Conservation (phyloP, 2,329 filamentous ascomycete genomes). For the Penicillium sp. region DNA sequence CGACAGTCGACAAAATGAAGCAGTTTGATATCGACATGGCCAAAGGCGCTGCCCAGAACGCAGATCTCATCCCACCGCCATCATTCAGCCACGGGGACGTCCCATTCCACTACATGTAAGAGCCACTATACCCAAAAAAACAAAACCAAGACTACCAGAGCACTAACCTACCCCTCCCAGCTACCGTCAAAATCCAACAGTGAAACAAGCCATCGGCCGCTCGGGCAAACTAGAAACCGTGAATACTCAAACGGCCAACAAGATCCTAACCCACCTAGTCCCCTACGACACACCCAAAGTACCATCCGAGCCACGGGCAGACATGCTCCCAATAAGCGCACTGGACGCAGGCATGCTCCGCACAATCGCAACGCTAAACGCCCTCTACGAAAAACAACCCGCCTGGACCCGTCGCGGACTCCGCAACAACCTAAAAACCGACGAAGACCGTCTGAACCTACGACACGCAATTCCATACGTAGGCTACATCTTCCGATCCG, state of each 20-base stretch:
- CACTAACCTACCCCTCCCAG: constrained; percentile 40
- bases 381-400: constrained; percentile 69
- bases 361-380: constrained; percentile 62
- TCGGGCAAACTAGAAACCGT: constrained; percentile 59
- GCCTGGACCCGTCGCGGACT: constrained; percentile 84
- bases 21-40: constrained; percentile 66
- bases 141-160: neutral
- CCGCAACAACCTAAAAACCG: constrained; percentile 63
- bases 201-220: constrained; percentile 60
- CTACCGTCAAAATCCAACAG: constrained; percentile 82
- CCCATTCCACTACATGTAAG: constrained; percentile 63
- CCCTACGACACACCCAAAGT: constrained; percentile 61
- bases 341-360: constrained; percentile 59
- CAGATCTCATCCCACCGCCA: constrained; percentile 75
- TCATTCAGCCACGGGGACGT: constrained; percentile 71
- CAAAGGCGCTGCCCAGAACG: constrained; percentile 57
- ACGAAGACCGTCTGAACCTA: constrained; percentile 55
- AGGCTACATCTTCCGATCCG: constrained; percentile 88
- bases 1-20: constrained; percentile 56
- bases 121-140: neutral
- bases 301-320: constrained; percentile 60
- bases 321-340: constrained; percentile 51
- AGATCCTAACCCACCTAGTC: constrained; percentile 58
- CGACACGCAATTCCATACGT: constrained; percentile 78
- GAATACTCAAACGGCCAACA: constrained; percentile 57